These are phyloP conservation scores for Talaromyces sp. DNA, from an alignment of 2,329 filamentous ascomycete species.

Conservation along the genomic window DNA sequence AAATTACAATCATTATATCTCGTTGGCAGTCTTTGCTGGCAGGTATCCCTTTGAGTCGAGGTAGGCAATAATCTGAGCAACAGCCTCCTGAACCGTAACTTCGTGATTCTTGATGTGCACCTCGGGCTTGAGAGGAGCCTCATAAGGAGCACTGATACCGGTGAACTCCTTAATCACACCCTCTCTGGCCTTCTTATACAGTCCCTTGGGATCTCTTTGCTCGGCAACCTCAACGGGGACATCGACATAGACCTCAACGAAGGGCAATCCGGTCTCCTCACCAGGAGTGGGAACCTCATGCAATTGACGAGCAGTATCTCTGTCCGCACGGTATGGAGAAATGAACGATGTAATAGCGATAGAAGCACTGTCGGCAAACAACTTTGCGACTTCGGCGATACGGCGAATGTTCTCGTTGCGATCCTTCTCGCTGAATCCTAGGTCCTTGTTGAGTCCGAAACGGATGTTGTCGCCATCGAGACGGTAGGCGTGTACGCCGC, in stretches of 20 bases:
- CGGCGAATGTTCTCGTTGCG: conserved; percentile 97
- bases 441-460: conserved; percentile 96
- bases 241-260: conserved; percentile 93
- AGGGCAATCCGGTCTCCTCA: conserved; percentile 68
- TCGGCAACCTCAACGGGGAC: conserved; percentile 89
- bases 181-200: conserved; percentile 94
- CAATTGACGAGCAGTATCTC: conserved; percentile 74
- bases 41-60: conserved; percentile 67
- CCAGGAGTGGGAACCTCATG: conserved; percentile 63
- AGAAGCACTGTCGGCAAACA: conserved; percentile 87
- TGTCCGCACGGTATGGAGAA: conserved; percentile 86
- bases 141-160: conserved; percentile 91
- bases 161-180: conserved; percentile 98
- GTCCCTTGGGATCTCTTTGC: conserved; percentile 91
- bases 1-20: background rate
- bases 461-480: conserved; percentile 98
- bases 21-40: conserved; percentile 37
- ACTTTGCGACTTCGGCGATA: conserved; percentile 93
- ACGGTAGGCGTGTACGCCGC: conserved; percentile 81
- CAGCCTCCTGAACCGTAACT: conserved; percentile 82
- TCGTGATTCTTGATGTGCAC: conserved; percentile 82
- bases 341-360: conserved; percentile 96
- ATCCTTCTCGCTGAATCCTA: conserved; percentile 90
- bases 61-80: conserved; percentile 79
- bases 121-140: conserved; percentile 81